A percentile compares a stretch with the other conserved stretches of the same genome.
These are phyloP conservation scores for Rubia tinctorum DNA, from an alignment of 305 asterid species.

Conservation along the genomic window DNA sequence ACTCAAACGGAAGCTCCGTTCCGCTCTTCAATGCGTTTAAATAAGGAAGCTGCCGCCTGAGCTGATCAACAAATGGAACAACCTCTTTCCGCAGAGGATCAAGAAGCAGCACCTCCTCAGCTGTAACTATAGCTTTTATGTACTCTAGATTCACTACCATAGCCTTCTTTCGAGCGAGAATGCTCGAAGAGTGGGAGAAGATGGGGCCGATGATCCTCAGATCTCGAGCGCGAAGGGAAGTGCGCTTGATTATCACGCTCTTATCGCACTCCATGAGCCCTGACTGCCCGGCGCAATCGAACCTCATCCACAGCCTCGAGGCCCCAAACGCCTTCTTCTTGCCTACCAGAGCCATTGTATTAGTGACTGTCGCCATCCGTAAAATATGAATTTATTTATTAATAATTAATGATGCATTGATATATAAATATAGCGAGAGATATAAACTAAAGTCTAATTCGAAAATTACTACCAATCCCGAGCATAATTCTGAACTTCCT, in stretches of 20 bases:
- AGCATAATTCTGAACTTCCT: no score
- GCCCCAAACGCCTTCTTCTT: conserved; percentile 76
- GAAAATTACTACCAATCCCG: no score
- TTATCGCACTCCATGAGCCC: conserved; percentile 94
- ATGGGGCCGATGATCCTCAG: conserved; percentile 92
- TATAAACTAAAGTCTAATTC: no score
- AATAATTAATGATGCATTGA: no score
- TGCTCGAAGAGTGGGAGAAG: conserved; percentile 88
- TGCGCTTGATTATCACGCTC: conserved; percentile 68
- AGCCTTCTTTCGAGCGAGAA: conserved; percentile 97
- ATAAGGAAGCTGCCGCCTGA: conserved; percentile 68
- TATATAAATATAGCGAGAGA: no score
- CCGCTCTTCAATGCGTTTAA: conserved; percentile 35
- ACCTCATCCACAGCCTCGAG: conserved; percentile 91
- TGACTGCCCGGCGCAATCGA: conserved; percentile 80
- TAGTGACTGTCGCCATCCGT: no score
- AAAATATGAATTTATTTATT: no score
- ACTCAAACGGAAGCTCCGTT: conserved; percentile 89
- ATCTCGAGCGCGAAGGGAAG: conserved; percentile 80
- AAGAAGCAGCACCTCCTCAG: conserved; percentile 89
- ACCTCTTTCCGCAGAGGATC: conserved; percentile 96
- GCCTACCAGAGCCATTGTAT: conserved; percentile 9
- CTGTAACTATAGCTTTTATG: conserved; percentile 88
- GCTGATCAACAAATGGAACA: conserved; percentile 94
- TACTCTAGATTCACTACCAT: conserved; percentile 94